Evolutionary conservation across 768 basidiomycete genomes (phyloP).

Genomic region (Symmetrospora coprosmae): DNA sequence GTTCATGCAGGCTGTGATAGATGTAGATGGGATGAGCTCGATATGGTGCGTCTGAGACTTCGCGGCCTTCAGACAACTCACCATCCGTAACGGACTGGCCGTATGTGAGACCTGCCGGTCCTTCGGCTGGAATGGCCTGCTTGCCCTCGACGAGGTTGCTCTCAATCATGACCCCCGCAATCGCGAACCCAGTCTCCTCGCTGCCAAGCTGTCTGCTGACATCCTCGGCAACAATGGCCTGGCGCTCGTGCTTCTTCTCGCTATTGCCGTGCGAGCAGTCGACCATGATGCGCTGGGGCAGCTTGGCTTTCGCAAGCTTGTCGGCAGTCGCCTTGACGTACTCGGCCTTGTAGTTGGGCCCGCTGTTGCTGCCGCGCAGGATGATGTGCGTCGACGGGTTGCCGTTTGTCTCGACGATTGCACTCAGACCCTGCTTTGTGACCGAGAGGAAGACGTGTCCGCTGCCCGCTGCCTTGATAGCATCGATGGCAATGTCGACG

Average conservation of each 20-base stretch:
- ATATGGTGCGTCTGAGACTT: constrained; percentile 23
- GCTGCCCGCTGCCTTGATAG: constrained; percentile 75
- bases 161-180: constrained; percentile 93
- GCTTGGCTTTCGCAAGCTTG: constrained; percentile 63
- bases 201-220: constrained; percentile 45
- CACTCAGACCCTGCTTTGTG: constrained; percentile 86
- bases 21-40: constrained; percentile 35
- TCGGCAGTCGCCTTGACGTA: constrained; percentile 60
- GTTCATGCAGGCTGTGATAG: constrained; percentile 54
- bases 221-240: constrained; percentile 75
- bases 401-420: constrained; percentile 91
- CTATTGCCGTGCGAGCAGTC: constrained; percentile 97
- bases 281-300: constrained; percentile 71
- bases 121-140: constrained; percentile 63
- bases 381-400: constrained; percentile 86
- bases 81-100: constrained; percentile 74
- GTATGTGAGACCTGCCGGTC: constrained; percentile 58
- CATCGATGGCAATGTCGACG: constrained; percentile 66
- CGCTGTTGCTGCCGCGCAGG: constrained; percentile 71
- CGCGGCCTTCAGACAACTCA: too few relatives aligned
- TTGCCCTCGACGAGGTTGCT: constrained; percentile 76
- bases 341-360: constrained; percentile 75
- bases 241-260: constrained; percentile 75
- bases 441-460: constrained; percentile 94
- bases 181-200: constrained; percentile 46